phyloP scores from a whole-genome alignment of 495 filamentous ascomycete genomes.

The Lindgomyces ingoldianus region DNA sequence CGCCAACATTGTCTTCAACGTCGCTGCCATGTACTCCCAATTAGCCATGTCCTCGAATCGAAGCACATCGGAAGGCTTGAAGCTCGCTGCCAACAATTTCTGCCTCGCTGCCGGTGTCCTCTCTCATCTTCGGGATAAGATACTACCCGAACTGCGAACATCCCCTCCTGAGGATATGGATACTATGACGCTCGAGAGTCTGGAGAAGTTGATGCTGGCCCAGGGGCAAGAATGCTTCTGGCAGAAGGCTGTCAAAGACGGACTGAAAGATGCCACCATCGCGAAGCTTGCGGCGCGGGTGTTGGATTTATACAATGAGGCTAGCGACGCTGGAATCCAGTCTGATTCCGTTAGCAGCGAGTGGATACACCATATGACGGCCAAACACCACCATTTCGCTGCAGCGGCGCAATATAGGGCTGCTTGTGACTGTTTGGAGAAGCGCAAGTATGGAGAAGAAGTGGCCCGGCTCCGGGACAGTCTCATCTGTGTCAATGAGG shows the following conservation, averaged over 20 bases:
- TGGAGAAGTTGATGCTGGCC: constrained; percentile 81
- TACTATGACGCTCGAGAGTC: constrained; percentile 74
- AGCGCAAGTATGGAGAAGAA: constrained; percentile 93
- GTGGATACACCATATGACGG: constrained; percentile 98
- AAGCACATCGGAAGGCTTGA: constrained; percentile 78
- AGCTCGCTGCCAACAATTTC: constrained; percentile 87
- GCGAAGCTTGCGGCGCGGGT: constrained; percentile 89
- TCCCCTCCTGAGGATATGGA: constrained; percentile 97
- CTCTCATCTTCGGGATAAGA: constrained; percentile 70
- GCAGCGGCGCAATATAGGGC: constrained; percentile 95
- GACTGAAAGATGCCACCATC: constrained; percentile 86
- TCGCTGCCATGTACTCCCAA: constrained; percentile 90
- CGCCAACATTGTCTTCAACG: constrained; percentile 89
- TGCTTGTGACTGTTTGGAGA: constrained; percentile 88
- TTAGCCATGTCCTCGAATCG: constrained; percentile 81
- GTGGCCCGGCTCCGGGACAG: constrained; percentile 83
- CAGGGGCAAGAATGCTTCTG: constrained; percentile 98
- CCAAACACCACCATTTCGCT: constrained; percentile 97
- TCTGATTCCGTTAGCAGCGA: constrained; percentile 87
- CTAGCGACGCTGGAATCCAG: constrained; percentile 81
- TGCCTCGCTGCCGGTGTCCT: constrained; percentile 86
- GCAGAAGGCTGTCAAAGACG: constrained; percentile 95
- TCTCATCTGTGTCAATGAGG: constrained; percentile 79
- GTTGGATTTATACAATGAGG: constrained; percentile 84
- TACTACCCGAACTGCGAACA: constrained; percentile 83